Conservation (phyloP, 2,329 filamentous ascomycete genomes). For the Lachnellula suecica region DNA sequence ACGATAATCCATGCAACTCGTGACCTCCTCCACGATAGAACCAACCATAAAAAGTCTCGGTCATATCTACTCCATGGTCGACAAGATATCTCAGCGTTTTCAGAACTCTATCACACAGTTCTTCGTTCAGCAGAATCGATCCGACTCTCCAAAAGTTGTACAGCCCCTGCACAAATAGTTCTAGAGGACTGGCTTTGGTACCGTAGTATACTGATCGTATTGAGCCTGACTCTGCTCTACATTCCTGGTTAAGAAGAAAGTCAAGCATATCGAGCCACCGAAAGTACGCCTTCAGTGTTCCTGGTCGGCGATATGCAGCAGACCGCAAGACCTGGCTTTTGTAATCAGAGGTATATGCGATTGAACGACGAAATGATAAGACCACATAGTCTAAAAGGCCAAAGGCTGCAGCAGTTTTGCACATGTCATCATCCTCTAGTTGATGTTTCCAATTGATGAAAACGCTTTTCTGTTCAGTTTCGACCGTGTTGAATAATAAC, state of each 20-base stretch:
- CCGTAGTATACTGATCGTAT: not conserved
- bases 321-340: not conserved
- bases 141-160: not conserved
- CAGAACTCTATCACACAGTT: not conserved
- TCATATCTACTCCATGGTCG: not conserved
- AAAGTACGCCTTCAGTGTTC: not conserved
- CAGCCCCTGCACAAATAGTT: not conserved
- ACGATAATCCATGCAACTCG: too few species aligned
- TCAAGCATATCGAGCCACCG: not conserved
- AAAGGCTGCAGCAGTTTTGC: not conserved
- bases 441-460: not conserved
- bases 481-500: too few species aligned
- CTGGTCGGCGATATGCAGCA: not conserved
- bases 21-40: not conserved
- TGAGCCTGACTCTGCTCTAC: not conserved
- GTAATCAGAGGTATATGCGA: not conserved
- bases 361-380: not conserved
- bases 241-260: not conserved
- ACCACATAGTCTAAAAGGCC: not conserved
- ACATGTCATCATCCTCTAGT: not conserved
- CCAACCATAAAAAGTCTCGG: not conserved
- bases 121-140: not conserved
- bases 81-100: not conserved
- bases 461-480: too few species aligned
- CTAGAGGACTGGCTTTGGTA: not conserved